Percentiles rank a stretch among this genome's conserved stretches.
Evolutionary conservation across 2,329 filamentous ascomycete genomes (phyloP).

Genomic region (Phaeosphaeriaceae sp.): DNA sequence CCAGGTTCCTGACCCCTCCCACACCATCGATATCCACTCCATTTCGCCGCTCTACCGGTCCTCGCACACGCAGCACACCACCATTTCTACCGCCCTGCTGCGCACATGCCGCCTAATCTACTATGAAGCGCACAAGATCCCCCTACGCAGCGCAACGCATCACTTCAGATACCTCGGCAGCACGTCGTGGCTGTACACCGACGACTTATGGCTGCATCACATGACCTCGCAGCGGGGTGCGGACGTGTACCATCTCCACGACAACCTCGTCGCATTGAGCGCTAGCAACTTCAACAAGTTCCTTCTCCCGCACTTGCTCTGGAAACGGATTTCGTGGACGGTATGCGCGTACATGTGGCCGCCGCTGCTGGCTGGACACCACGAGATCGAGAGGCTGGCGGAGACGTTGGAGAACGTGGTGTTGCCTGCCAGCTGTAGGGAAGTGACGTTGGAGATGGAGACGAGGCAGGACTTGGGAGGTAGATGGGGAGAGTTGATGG

Average conservation of each 20-base stretch:
- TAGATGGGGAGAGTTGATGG: conserved; percentile 7
- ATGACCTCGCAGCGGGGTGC: conserved; percentile 26
- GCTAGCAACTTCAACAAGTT: conserved; percentile 12
- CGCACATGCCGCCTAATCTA: conserved; percentile 50
- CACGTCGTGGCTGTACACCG: conserved; percentile 11
- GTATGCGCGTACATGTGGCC: conserved; percentile 21
- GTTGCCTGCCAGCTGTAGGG: conserved; percentile 28
- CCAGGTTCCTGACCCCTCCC: conserved; percentile 16
- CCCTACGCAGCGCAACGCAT: conserved; percentile 38
- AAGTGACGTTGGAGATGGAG: conserved; percentile 34
- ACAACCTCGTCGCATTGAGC: conserved; percentile 11
- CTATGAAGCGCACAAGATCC: conserved; percentile 46
- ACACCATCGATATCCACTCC: conserved; percentile 11
- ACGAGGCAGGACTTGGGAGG: conserved; percentile 15
- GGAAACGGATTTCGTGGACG: conserved; percentile 34
- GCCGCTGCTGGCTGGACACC: conserved; percentile 7
- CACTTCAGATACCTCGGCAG: conserved; percentile 17
- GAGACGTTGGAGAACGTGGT: conserved; percentile 7
- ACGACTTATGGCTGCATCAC: conserved; percentile 14
- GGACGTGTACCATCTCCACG: conserved; percentile 31
- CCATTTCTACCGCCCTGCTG: conserved; percentile 39
- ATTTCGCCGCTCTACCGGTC: conserved; percentile 24
- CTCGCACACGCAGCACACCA: conserved; percentile 39
- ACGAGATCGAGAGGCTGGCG: conserved; percentile 10
- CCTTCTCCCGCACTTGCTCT: conserved; percentile 18